These are phyloP conservation scores for Agarophyton chilense DNA, from an alignment of 23 red algal genomes.

Conservation along the genomic window DNA sequence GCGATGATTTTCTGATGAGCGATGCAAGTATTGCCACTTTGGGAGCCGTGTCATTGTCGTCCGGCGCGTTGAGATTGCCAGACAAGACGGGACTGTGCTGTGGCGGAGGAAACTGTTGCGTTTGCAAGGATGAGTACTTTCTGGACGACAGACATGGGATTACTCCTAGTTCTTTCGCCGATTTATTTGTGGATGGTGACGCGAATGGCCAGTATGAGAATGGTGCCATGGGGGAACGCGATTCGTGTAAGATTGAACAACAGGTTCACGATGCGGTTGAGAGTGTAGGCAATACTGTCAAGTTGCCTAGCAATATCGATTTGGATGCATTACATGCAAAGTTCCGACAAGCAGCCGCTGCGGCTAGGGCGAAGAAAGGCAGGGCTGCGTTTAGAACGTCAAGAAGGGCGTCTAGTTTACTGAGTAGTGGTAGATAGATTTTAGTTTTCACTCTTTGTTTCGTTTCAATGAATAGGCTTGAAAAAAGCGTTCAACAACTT, in stretches of 20 bases:
- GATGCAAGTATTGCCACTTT: constrained; percentile 1
- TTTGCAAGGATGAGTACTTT: constrained; percentile 5
- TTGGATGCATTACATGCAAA: background rate
- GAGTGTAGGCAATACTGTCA: constrained; percentile 36
- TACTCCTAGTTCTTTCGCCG: constrained; percentile 19
- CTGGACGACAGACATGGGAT: constrained; percentile 15
- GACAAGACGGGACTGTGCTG: background rate
- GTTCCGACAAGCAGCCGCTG: constrained; percentile 6
- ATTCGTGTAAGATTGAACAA: background rate
- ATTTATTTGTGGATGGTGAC: background rate
- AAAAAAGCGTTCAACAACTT: background rate
- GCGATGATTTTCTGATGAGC: background rate
- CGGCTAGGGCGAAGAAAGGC: background rate
- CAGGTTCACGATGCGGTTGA: constrained; percentile 28
- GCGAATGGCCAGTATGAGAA: background rate
- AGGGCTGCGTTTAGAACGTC: background rate
- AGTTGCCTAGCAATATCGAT: constrained; percentile 7
- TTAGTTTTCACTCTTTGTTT: too few species aligned
- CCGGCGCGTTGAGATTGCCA: background rate
- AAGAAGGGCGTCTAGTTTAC: background rate
- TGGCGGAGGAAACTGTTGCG: background rate
- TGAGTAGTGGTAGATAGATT: background rate
- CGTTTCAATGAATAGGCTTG: too few species aligned
- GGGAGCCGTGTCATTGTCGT: background rate
- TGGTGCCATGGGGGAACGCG: background rate